These are phyloP conservation scores for Hippophae rhamnoides DNA, from an alignment of 306 rosid genomes.

Conservation along the genomic window DNA sequence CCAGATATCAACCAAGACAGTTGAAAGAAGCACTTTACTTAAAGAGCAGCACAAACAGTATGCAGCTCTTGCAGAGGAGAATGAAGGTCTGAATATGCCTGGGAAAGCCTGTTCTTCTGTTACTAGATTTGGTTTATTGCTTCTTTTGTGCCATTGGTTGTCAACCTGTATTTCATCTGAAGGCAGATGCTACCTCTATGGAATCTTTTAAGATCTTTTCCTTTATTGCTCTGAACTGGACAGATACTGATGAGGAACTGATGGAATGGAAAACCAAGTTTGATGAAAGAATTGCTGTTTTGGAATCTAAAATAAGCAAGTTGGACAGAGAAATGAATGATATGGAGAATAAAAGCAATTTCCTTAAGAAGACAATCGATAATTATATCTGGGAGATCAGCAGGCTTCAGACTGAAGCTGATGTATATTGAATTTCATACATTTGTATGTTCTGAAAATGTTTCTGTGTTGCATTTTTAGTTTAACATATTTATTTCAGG, in stretches of 20 bases:
- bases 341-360: slow-evolving; percentile 28
- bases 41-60: slow-evolving; percentile 57
- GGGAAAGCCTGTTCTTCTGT: slow-evolving; percentile 13
- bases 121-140: background rate
- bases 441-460: slow-evolving; percentile 15
- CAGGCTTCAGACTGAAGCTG: slow-evolving; percentile 75
- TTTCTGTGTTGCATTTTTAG: slow-evolving; percentile 13
- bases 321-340: slow-evolving; percentile 69
- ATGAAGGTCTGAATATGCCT: slow-evolving; percentile 46
- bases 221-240: slow-evolving; percentile 14
- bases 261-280: slow-evolving; percentile 78
- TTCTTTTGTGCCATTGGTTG: slow-evolving; percentile 4
- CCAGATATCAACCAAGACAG: slow-evolving; percentile 53
- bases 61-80: slow-evolving; percentile 61
- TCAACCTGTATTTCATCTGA: slow-evolving; percentile 4
- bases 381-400: slow-evolving; percentile 47
- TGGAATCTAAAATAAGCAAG: slow-evolving; percentile 42
- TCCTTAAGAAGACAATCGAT: slow-evolving; percentile 30
- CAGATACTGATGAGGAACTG: slow-evolving; percentile 88
- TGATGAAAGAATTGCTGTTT: slow-evolving; percentile 59
- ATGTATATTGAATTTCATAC: slow-evolving; percentile 40
- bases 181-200: slow-evolving; percentile 6
- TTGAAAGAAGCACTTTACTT: slow-evolving; percentile 56
- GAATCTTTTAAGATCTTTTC: slow-evolving; percentile 18
- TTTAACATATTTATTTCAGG: slow-evolving; percentile 46